Evolutionary conservation across 179 eudicot genomes (phyloP), one percentile per base, ranked within the genome.

Genomic region (Spergularia azorica): DNA sequence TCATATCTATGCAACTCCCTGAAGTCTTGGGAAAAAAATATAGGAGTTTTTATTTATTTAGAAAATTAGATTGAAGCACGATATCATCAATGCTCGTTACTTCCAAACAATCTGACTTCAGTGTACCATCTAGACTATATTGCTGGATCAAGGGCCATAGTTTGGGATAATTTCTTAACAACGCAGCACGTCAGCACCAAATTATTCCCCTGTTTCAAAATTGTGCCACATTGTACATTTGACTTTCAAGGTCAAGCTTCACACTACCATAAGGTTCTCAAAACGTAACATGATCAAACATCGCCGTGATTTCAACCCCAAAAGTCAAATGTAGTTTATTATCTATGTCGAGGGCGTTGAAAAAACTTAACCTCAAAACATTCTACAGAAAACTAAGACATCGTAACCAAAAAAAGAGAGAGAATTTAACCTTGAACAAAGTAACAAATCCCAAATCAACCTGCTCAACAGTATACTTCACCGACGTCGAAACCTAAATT

Each of bases 391-490:
- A 63, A 46, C 5, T 10, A 32, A 64, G 1, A 26, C 21, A 58
- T 59, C 9, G 36, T 17, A 0, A 67, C 9, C 9, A 67, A 18
- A 70, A 20, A 70, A 70, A 54, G 6, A 55, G 51, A 4, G 69
- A 57, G 55, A 41, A 32, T 41, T 69, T 78, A 0, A 95, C 99
- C 97, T 96, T 96, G 76, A 87, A 83, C 76, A 96, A 82, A 69
- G 94, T 90, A 68, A 89, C 82, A 62, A 83, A 89, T 26, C 85
- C 90, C 79, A 90, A 81, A 79, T 81, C 83, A 67, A 96, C 80
- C 77, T 91, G 80, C 82, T 96, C 98, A 70, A 87, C 85, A 63
- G 86, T 79, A 79, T 68, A 89, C 73, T 87, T 90, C 75, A 87
- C 89, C 43, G 85, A 83, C 39, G 77, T 79, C 9, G 90, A 85